Evolutionary conservation across 495 filamentous ascomycete species (phyloP), one percentile per base, ranked within the genome.

Genomic region (Podospora tetraspora): DNA sequence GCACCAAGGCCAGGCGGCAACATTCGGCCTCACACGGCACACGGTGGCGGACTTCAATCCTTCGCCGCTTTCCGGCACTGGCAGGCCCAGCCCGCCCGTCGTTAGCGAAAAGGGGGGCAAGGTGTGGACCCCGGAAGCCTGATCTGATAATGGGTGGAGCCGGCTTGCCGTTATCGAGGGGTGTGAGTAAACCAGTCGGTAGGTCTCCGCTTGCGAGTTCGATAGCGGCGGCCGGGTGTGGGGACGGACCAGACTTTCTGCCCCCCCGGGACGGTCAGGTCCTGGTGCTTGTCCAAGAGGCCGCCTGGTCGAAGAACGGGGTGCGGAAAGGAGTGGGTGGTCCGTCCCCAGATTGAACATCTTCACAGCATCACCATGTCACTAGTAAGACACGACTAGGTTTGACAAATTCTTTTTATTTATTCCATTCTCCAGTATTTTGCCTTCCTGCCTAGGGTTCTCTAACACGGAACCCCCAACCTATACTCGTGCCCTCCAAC

Each of bases 331-430:
- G n/a, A n/a, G n/a, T n/a, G n/a, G n/a, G n/a, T n/a, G n/a, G n/a
- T n/a, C n/a, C n/a, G n/a, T n/a, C n/a, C n/a, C n/a, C n/a, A n/a
- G n/a, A n/a, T n/a, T n/a, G n/a, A n/a, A n/a, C n/a, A n/a, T 27
- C 27, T 27, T 27, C 4, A 27, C 27, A 30, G 29, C 29, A 9
- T 37, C 34, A 37, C 34, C 34, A 37, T 37, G 12, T 3, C 34
- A 43, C 4, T 0, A 1, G 12, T 13, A 43, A 43, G 13, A 43
- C 13, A 19, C 11, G 0, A 43, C 6, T 4, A 30, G 29, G 10
- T 30, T 60, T 60, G 59, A 60, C 23, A 25, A 60, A 60, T 60
- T 60, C 59, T 60, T 60, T 60, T 60, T 60, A 60, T 60, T 60
- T 60, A 60, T 60, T 60, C 59, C 59, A 16, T 24, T 60, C 59